Evolutionary conservation across 176 grass and related monocot genomes (phyloP), one percentile per base, ranked within the genome.

Genomic region (Triticum urartu): DNA sequence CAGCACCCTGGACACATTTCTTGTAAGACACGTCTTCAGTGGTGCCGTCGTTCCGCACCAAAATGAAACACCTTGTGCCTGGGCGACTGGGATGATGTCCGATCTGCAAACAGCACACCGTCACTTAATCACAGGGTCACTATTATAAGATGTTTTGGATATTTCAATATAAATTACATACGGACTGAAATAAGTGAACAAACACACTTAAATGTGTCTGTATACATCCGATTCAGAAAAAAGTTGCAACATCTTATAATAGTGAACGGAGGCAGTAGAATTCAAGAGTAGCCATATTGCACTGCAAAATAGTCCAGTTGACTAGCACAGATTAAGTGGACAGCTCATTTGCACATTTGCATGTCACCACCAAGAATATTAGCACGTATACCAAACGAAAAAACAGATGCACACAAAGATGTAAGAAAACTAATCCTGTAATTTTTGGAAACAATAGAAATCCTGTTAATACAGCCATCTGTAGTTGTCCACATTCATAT

Each of bases 1-100:
- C 88, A 78, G 84, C 88, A 77, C 83, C 88, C 9, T 50, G 11
- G 75, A 86, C 83, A 70, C 84, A 90, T 58, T 86, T 90, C 26
- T 68, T 76, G 52, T 82, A 90, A 52, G 88, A 90, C 21, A 86
- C 63, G 30, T 90, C 88, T 42, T 77, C 88, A 9, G 39, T 78
- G 24, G 72, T 86, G 18, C 25, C 79, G 36, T 86, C 79, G 18
- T 70, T 81, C 32, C 88, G 40, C 10, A 77, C 50, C 54, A 86
- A 38, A 77, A 90, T 36, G 21, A 90, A 90, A 22, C 88, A 90
- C 52, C 71, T 77, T 70, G 72, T 71, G 12, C 12, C n/a, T 21
- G 84, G 84, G 83, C 78, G 79, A 62, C 5, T 52, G 54, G 88
- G 63, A 81, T 90, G 81, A 78, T 82, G 14, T 81, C 88, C 88